These are phyloP conservation scores for Metarhizium brunneum DNA, from an alignment of 2,329 filamentous ascomycete species.

Conservation along the genomic window DNA sequence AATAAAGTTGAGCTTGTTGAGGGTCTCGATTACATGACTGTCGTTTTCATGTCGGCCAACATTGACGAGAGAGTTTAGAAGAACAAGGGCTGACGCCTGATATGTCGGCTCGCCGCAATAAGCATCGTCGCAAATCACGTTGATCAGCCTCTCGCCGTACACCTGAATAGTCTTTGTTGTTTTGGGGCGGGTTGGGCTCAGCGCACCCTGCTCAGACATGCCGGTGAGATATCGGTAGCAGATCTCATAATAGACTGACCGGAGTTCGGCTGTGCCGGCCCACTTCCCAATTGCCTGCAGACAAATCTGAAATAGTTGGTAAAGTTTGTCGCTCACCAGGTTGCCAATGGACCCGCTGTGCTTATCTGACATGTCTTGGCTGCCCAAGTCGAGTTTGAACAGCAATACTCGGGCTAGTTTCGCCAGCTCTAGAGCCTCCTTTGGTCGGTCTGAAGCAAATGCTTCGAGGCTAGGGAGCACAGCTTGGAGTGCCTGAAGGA, in stretches of 20 bases:
- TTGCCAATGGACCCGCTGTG: slow-evolving; percentile 47
- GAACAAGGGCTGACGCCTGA: slow-evolving; percentile 74
- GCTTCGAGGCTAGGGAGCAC: slow-evolving; percentile 81
- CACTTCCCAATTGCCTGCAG: slow-evolving; percentile 70
- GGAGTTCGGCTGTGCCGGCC: slow-evolving; percentile 59
- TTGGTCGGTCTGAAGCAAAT: slow-evolving; percentile 58
- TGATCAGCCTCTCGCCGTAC: slow-evolving; percentile 70
- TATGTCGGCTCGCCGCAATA: slow-evolving; percentile 74
- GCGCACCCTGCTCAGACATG: slow-evolving; percentile 46
- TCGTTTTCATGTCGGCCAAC: slow-evolving; percentile 65
- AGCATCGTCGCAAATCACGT: slow-evolving; percentile 86
- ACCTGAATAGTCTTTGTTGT: slow-evolving; percentile 62
- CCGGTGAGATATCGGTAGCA: slow-evolving; percentile 77
- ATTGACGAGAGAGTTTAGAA: slow-evolving; percentile 70
- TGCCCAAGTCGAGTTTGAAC: slow-evolving; percentile 56
- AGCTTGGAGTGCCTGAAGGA: slow-evolving; percentile 78
- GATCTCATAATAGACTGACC: slow-evolving; percentile 84
- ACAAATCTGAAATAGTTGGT: slow-evolving; percentile 83
- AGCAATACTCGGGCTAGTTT: slow-evolving; percentile 65
- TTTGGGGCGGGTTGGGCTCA: slow-evolving; percentile 40
- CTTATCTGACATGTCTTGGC: slow-evolving; percentile 28
- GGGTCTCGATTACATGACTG: slow-evolving; percentile 64
- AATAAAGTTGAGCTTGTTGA: slow-evolving; percentile 84
- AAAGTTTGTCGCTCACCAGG: slow-evolving; percentile 78
- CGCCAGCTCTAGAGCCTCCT: slow-evolving; percentile 67